Evolutionary conservation across 2,329 filamentous ascomycete genomes (phyloP).

Genomic region (Fusarium equiseti): DNA sequence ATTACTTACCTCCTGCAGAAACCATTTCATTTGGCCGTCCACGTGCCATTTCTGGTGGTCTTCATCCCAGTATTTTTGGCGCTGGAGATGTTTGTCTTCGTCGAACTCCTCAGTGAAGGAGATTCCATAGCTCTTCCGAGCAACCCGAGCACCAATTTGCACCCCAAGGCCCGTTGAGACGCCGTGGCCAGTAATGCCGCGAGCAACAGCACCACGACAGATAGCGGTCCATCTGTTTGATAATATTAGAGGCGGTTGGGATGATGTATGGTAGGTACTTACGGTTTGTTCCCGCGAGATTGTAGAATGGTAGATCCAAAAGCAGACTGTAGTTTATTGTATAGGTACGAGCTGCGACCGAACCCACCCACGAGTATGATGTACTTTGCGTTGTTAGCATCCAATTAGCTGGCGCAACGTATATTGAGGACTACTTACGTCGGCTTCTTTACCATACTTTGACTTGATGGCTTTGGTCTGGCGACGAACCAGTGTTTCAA

Average conservation of each 20-base stretch:
- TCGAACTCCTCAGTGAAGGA: accelerated
- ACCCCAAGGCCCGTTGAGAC: slow-evolving; percentile 1
- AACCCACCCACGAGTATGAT: slow-evolving; percentile 57
- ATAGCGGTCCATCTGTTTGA: slow-evolving; percentile 52
- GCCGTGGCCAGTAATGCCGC: slow-evolving; percentile 27
- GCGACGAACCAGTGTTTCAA: slow-evolving; percentile 37
- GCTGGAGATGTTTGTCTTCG: background rate
- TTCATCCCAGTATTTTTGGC: slow-evolving; percentile 34
- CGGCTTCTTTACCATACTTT: slow-evolving; percentile 38
- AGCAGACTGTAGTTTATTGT: slow-evolving; percentile 15
- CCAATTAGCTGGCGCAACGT: accelerated
- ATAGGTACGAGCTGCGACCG: slow-evolving; percentile 51
- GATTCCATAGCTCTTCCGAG: slow-evolving; percentile 49
- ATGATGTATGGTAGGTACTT: slow-evolving; percentile 16
- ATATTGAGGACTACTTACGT: slow-evolving; percentile 34
- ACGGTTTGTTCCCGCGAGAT: slow-evolving; percentile 50
- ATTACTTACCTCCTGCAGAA: slow-evolving; percentile 42
- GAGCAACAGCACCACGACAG: slow-evolving; percentile 51
- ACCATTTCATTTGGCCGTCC: slow-evolving; percentile 46
- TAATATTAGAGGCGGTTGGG: background rate
- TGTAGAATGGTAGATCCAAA: slow-evolving; percentile 48
- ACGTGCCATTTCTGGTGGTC: background rate
- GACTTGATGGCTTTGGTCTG: slow-evolving; percentile 43
- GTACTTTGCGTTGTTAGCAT: slow-evolving; percentile 44
- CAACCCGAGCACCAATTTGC: slow-evolving; percentile 41